A percentile compares a stretch with the other conserved stretches of the same genome.
Evolutionary conservation across 768 basidiomycete genomes (phyloP).

Genomic region (Boletus pseudo-olivaceus): DNA sequence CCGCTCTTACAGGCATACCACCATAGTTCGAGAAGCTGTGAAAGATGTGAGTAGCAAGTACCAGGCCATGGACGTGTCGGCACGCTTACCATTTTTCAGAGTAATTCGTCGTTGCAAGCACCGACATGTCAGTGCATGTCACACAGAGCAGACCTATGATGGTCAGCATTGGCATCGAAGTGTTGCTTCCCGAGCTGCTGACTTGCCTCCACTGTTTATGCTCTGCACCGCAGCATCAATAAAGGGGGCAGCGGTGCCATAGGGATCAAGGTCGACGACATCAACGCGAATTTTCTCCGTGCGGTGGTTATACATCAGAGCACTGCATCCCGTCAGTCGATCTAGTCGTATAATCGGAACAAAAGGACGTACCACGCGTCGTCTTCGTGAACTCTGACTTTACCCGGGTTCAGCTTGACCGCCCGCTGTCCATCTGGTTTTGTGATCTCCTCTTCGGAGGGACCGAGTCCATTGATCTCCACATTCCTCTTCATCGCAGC

Average conservation of each 20-base stretch:
- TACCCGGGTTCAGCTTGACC: slow-evolving; percentile 34
- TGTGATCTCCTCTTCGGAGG: slow-evolving; percentile 23
- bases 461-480: slow-evolving; percentile 69
- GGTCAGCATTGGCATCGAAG: not conserved
- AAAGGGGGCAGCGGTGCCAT: slow-evolving; percentile 96
- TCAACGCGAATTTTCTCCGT: slow-evolving; percentile 73
- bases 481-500: slow-evolving; percentile 87
- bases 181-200: not conserved
- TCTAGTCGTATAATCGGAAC: not conserved
- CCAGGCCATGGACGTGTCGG: not conserved
- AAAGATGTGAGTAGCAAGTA: not conserved
- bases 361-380: slow-evolving; percentile 76
- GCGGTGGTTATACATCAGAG: slow-evolving; percentile 88
- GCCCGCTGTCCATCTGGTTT: slow-evolving; percentile 7
- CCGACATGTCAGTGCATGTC: slow-evolving; percentile 94
- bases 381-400: slow-evolving; percentile 83
- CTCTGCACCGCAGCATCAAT: slow-evolving; percentile 92
- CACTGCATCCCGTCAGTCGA: slow-evolving; percentile 40
- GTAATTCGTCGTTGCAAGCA: slow-evolving; percentile 90
- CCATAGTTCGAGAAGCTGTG: slow-evolving; percentile 92
- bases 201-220: slow-evolving; percentile 79
- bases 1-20: slow-evolving; percentile 84
- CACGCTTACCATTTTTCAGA: slow-evolving; percentile 86
- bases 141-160: slow-evolving; percentile 75
- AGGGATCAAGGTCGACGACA: slow-evolving; percentile 96